Evolutionary conservation across 768 basidiomycete genomes (phyloP), one percentile per base, ranked within the genome.

Genomic region (Kwoniella botswanensis): DNA sequence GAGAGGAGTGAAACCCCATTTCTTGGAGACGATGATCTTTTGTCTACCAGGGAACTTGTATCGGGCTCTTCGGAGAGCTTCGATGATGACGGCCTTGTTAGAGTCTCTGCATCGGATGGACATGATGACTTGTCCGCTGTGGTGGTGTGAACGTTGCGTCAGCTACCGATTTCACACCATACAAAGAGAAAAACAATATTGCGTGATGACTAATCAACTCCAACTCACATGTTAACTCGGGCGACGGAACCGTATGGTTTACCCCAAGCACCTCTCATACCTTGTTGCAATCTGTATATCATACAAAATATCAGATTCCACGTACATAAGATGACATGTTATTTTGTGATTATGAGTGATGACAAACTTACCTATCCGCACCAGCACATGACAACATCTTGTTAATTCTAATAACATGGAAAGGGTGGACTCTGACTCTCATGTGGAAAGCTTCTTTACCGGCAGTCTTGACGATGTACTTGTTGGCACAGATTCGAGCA

Each of bases 331-430:
- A 26, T 26, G 26, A 26, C 26, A 26, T 26, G 26, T 26, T 26
- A 24, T n/a, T 52, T 52, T 52, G 50, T 15, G 50, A 15, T 52
- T 52, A 52, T 2, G 54, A 55, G 24, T 12, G 24, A 18, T 43
- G 11, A n/a, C 42, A 35, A 7, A 83, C 89, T 57, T 71, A 91
- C 93, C 93, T 88, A 93, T 99, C 97, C 80, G 97, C 95, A 78
- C 97, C 96, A 79, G 97, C 97, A 84, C 97, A 98, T 70, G 91
- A 92, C 88, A 98, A 92, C 93, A 97, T 98, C 91, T 99, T 98
- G 92, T 98, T 97, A 90, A 97, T 97, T 74, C 97, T 92, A 86
- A 99, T 86, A 80, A 98, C 93, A 84, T 99, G 97, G 93, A 91
- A 97, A 54, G 96, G 97, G 87, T 99, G 96, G 69, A 93, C 93